Evolutionary conservation across 768 basidiomycete species (phyloP).

Genomic region (Trametes cinnabarina): DNA sequence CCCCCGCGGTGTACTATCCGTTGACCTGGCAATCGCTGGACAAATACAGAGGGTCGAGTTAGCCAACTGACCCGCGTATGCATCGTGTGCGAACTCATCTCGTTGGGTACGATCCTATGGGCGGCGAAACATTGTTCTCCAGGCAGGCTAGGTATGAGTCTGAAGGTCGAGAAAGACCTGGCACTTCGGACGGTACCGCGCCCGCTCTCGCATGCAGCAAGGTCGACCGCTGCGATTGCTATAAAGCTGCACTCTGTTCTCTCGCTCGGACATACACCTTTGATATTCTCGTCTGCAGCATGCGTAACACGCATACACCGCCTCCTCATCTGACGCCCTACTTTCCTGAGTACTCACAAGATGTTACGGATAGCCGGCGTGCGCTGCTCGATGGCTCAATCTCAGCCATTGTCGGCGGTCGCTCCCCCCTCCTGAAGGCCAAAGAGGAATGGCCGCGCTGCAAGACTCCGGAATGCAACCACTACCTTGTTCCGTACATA

Average conservation of each 20-base stretch:
- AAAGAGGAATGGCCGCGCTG: slow-evolving; percentile 12
- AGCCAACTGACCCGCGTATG: neutral
- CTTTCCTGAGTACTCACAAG: slow-evolving; percentile 3
- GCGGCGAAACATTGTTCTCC: neutral
- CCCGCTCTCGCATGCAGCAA: too few relatives aligned
- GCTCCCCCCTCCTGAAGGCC: neutral
- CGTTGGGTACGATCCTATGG: neutral
- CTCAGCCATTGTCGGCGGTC: slow-evolving; percentile 8
- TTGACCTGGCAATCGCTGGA: neutral
- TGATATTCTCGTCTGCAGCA: too few relatives aligned
- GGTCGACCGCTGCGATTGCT: too few relatives aligned
- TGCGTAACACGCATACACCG: neutral
- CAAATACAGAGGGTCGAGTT: neutral
- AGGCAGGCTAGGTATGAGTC: too few relatives aligned
- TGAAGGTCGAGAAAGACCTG: too few relatives aligned
- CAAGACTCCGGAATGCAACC: neutral
- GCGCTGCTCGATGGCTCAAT: neutral
- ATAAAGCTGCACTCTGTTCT: too few relatives aligned
- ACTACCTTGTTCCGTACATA: slow-evolving; percentile 9
- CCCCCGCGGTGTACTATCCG: too few relatives aligned
- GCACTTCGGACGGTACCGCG: too few relatives aligned
- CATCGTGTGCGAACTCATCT: neutral
- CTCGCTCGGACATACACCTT: too few relatives aligned
- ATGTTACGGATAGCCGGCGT: neutral
- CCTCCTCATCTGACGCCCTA: slow-evolving; percentile 4